phyloP scores from a whole-genome alignment of 2,329 filamentous ascomycete genomes.

The Fusarium liriodendri region DNA sequence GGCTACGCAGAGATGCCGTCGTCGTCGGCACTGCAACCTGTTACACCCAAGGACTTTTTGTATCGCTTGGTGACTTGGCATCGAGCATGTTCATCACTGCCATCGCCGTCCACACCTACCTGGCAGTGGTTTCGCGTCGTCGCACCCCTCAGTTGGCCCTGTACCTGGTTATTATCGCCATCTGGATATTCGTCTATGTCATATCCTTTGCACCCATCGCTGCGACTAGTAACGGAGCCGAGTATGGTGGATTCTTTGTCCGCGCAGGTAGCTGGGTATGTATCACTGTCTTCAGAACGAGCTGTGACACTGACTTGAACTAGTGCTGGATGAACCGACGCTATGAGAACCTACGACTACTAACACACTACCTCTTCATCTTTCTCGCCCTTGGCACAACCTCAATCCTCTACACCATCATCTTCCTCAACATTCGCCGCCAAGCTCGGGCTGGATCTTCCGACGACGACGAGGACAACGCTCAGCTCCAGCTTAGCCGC shows the following conservation, averaged over 20 bases:
- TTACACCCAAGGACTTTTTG: slow-evolving; percentile 74
- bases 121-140: slow-evolving; percentile 68
- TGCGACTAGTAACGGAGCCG: slow-evolving; percentile 55
- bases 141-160: slow-evolving; percentile 63
- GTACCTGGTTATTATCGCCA: slow-evolving; percentile 56
- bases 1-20: slow-evolving; percentile 66
- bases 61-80: slow-evolving; percentile 74
- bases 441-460: slow-evolving; percentile 27
- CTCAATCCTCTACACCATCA: slow-evolving; percentile 52
- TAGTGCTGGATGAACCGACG: slow-evolving; percentile 73
- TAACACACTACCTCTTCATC: slow-evolving; percentile 74
- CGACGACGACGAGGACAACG: slow-evolving; percentile 19
- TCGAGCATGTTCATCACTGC: slow-evolving; percentile 74
- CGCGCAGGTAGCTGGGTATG: slow-evolving; percentile 72
- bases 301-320: slow-evolving; percentile 8
- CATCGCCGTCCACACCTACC: slow-evolving; percentile 75
- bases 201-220: slow-evolving; percentile 65
- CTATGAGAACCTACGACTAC: slow-evolving; percentile 66
- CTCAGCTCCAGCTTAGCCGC: slow-evolving; percentile 41
- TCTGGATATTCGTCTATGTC: slow-evolving; percentile 71
- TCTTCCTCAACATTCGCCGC: slow-evolving; percentile 53
- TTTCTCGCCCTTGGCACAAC: slow-evolving; percentile 57
- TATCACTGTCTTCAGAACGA: background rate
- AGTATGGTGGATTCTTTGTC: slow-evolving; percentile 65
- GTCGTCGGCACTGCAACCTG: slow-evolving; percentile 66